Conservation (phyloP, 495 filamentous ascomycete species). For the Penicillium roqueforti region DNA sequence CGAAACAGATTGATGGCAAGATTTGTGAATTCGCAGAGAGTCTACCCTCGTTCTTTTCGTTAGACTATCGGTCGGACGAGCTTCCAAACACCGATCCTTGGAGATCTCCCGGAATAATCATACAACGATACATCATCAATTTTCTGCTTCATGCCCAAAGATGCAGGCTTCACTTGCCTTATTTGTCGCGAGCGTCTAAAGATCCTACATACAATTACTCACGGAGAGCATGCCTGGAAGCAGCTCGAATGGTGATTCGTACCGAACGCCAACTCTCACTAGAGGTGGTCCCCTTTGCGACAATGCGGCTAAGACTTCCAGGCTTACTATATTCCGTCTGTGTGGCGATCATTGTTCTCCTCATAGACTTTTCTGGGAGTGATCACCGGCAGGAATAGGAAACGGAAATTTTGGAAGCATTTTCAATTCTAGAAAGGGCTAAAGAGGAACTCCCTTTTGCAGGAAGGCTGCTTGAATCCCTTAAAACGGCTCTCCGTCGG, state of each 20-base stretch:
- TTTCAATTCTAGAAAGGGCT: slow-evolving; percentile 33
- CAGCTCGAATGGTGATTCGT: slow-evolving; percentile 31
- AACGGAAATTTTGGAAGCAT: slow-evolving; percentile 31
- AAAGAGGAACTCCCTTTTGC: slow-evolving; percentile 30
- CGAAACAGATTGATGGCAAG: slow-evolving; percentile 30
- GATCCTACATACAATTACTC: slow-evolving; percentile 31
- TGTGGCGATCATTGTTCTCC: slow-evolving; percentile 34
- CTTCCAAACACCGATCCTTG: slow-evolving; percentile 3
- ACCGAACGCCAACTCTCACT: slow-evolving; percentile 21
- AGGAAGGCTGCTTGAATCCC: slow-evolving; percentile 29
- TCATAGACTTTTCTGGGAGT: slow-evolving; percentile 33
- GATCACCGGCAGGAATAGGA: slow-evolving; percentile 7
- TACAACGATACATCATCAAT: slow-evolving; percentile 34
- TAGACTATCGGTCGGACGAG: slow-evolving; percentile 1
- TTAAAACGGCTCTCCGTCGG: slow-evolving; percentile 30
- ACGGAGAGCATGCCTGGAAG: slow-evolving; percentile 32
- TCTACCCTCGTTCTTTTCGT: slow-evolving; percentile 21
- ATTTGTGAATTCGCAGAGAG: slow-evolving; percentile 26
- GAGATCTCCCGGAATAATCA: slow-evolving; percentile 20
- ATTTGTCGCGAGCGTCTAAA: slow-evolving; percentile 22
- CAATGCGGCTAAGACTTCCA: slow-evolving; percentile 20
- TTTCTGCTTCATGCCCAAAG: slow-evolving; percentile 33
- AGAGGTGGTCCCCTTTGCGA: slow-evolving; percentile 21
- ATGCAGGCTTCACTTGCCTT: slow-evolving; percentile 41
- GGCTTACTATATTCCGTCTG: slow-evolving; percentile 33